Conservation (phyloP, 202 grass and related monocot species). For the Saccharum hybrid region DNA sequence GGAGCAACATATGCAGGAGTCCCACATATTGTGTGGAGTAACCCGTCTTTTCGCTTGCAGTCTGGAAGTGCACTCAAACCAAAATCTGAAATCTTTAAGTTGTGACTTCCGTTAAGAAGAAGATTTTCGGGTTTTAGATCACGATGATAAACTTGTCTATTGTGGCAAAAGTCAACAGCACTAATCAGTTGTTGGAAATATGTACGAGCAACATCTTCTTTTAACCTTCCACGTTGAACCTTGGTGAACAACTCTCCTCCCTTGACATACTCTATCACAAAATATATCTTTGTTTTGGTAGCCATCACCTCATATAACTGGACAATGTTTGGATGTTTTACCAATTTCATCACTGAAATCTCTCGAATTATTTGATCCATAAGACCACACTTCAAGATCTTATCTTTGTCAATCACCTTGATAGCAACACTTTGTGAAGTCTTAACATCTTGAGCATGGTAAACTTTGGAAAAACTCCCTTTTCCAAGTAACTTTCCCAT, state of each 20-base stretch:
- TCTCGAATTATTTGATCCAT: constrained; percentile 85
- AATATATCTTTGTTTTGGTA: constrained; percentile 93
- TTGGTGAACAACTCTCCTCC: constrained; percentile 87
- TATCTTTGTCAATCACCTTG: constrained; percentile 95
- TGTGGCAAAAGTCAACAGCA: constrained; percentile 90
- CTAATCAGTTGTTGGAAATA: constrained; percentile 92
- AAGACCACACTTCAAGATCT: constrained; percentile 71
- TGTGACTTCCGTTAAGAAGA: constrained; percentile 67
- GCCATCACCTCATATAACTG: constrained; percentile 96
- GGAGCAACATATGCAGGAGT: constrained; percentile 95
- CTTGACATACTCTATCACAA: constrained; percentile 83
- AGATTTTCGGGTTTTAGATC: constrained; percentile 96
- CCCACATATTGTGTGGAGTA: constrained; percentile 90
- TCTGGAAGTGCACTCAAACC: constrained; percentile 84
- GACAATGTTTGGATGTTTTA: constrained; percentile 81
- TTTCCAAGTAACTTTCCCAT: constrained; percentile 82
- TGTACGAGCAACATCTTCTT: constrained; percentile 76
- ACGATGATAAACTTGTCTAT: constrained; percentile 78
- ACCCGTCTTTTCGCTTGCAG: constrained; percentile 71
- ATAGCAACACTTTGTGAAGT: constrained; percentile 79
- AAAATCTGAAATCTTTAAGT: constrained; percentile 91
- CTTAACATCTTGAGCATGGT: constrained; percentile 62
- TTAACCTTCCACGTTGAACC: constrained; percentile 73
- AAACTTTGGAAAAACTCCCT: constrained; percentile 96
- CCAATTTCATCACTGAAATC: constrained; percentile 88